Base-by-base conservation (phyloP, 1,284 basidiomycete genomes). In the Leccinum brunneo-olivaceum region DNA sequence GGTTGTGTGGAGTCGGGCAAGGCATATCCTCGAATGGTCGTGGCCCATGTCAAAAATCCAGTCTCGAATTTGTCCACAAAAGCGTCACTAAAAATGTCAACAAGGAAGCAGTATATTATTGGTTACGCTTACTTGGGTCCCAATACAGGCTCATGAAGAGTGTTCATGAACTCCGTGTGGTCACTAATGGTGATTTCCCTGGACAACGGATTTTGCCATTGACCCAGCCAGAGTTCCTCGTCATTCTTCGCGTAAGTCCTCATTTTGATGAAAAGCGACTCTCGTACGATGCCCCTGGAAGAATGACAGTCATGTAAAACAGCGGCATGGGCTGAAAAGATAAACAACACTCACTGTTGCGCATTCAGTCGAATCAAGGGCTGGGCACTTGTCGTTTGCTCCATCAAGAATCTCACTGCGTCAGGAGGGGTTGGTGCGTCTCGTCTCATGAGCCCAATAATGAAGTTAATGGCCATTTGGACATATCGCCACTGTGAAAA, bases 11-110 rank as follows among this genome's bases (percentile, higher is more conserved):
- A 18, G 32, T 71, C 41, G 69, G 76, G 6, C 4, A 68, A 64
- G 57, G 49, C 62, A 57, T 93, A 91, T 24, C 77, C 90, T 56
- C 84, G 82, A 45, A 92, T 71, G 29, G 70, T 72, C 37, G 78
- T 66, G 27, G 79, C 73, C 92, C 94, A 97, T 1, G 81, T 71
- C 40, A 98, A 67, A 74, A 95, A 97, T 1, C 94, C 95, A 2
- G 85, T 88, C 37, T 73, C 68, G 18, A 85, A 69, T 60, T 92
- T 90, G 68, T 98, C 95, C 8, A 87, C 67, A 52, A 82, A 83
- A 37, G 71, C 62, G 30, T 72, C 68, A 21, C 71, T 76, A 47
- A 45, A 43, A 20, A 2, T 10, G 21, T 60, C 19, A 62, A n/a
- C 10, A 38, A 4, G 3, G 18, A 18, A 9, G 15, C 9, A 6